Base-by-base conservation (phyloP, 352 stramenopile species). In the Pythium pectinolyticum region DNA sequence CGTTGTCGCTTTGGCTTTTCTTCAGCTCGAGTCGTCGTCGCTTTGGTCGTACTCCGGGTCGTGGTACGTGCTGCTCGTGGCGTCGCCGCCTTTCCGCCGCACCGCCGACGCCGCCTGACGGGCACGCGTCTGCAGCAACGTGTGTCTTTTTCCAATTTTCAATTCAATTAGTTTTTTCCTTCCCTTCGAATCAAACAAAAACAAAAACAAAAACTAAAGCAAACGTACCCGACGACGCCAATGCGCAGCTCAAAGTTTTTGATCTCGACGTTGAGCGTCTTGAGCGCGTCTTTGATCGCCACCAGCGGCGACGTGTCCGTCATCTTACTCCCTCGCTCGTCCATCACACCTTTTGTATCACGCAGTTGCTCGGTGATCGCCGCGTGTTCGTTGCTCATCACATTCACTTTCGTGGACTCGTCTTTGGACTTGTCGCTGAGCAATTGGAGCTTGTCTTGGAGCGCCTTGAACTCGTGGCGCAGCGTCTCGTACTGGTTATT, bases 181-280 rank as follows among this genome's bases (percentile, higher is more conserved):
- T 9, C 22, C 20, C 28, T 12, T 37, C 32, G 7, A 7, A 14
- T 14, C 32, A 37, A 14, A 45, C 40, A 58, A 10, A 9, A 25
- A 20, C 15, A 7, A 22, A 27, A 6, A 39, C 17, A 30, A 62
- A 19, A 27, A 31, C 14, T 28, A 40, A 17, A 22, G 7, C 2
- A 6, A 22, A 61, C 28, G 17, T 19, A 80, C 73, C 75, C 84
- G 17, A 93, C 86, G 24, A 94, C 80, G 22, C 86, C 84, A 49
- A 94, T 89, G 15, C 84, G 82, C 58, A 94, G 58, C 39, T 94
- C 85, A 63, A 94, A 92, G 65, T 75, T 82, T 65, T 92, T 91
- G 67, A 91, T 92, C 63, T 94, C 84, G 27, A 63, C 49, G 24
- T 71, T 77, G 24, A 94, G 82, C 19, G 73, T 83, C 71, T 91